phyloP scores from a whole-genome alignment of 129 eudicot genomes.

The Apium graveolens region DNA sequence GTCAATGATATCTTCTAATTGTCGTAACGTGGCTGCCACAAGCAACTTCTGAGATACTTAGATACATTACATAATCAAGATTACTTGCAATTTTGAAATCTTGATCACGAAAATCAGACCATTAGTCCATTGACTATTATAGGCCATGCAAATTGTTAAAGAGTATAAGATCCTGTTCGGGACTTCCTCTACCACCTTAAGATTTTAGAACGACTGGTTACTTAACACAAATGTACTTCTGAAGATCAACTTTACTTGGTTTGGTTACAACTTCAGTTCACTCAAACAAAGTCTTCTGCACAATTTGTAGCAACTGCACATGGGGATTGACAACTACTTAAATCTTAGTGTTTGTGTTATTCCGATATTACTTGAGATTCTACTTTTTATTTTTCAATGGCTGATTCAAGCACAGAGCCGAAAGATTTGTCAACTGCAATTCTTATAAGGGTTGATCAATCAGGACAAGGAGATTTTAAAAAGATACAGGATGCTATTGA shows the following conservation, averaged over 20 bases:
- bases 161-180: too few species aligned
- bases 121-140: slow-evolving; percentile 20
- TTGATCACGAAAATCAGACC: slow-evolving; percentile 7
- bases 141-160: not conserved
- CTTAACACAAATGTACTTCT: not conserved
- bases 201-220: too few species aligned
- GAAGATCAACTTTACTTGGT: slow-evolving; percentile 22
- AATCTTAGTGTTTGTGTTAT: not conserved
- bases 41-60: slow-evolving; percentile 2
- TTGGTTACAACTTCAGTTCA: slow-evolving; percentile 7
- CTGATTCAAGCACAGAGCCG: slow-evolving; percentile 20
- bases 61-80: not conserved
- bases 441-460: slow-evolving; percentile 67
- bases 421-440: slow-evolving; percentile 41
- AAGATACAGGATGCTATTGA: slow-evolving; percentile 67
- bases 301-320: slow-evolving; percentile 16
- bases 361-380: slow-evolving; percentile 2
- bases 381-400: slow-evolving; percentile 21
- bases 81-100: not conserved
- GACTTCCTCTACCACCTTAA: too few species aligned
- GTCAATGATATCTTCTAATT: not conserved
- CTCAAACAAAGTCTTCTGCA: slow-evolving; percentile 11
- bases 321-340: slow-evolving; percentile 12
- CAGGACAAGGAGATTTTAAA: slow-evolving; percentile 51
- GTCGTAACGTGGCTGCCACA: not conserved